phyloP scores from a whole-genome alignment of 345 rosid species.

The Litchi chinensis region DNA sequence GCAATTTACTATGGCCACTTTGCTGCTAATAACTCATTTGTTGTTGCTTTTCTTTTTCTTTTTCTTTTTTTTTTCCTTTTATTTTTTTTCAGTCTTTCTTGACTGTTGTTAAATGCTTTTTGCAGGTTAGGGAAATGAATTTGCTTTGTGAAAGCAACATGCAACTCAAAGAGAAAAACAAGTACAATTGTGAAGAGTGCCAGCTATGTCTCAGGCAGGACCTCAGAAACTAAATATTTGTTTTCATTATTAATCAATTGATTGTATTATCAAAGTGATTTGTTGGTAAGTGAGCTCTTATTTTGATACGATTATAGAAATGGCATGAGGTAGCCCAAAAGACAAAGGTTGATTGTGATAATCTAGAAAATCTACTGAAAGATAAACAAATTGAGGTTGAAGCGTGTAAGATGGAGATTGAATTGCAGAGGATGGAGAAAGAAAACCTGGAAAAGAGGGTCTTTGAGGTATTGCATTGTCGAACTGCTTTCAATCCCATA shows the following conservation, averaged over 20 bases:
- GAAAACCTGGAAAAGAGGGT: too few relatives aligned
- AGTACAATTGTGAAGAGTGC: constrained; percentile 92
- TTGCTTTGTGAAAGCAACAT: constrained; percentile 92
- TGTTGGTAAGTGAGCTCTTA: not conserved
- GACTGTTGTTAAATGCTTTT: constrained; percentile 69
- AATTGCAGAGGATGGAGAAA: constrained; percentile 32
- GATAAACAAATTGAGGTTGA: constrained; percentile 73
- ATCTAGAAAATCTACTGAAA: constrained; percentile 48
- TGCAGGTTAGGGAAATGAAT: constrained; percentile 20
- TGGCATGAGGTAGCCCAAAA: constrained; percentile 47
- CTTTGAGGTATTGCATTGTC: too few relatives aligned
- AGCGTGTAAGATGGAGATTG: constrained; percentile 66
- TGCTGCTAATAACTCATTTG: not conserved
- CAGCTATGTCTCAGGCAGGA: constrained; percentile 48
- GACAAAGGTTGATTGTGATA: constrained; percentile 40
- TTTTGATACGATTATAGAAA: constrained; percentile 50
- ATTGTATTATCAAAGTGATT: not conserved
- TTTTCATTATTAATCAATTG: not conserved
- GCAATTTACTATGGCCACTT: not conserved
- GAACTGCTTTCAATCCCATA: too few relatives aligned
- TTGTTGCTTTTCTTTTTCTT: not conserved
- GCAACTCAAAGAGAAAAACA: constrained; percentile 97
- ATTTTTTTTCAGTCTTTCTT: constrained; percentile 9
- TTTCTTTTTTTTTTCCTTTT: not conserved
- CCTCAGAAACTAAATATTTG: not conserved